Percentiles rank a stretch among this genome's conserved stretches.
phyloP scores from a whole-genome alignment of 495 filamentous ascomycete genomes.

The Aspergillus carlsbadensis region DNA sequence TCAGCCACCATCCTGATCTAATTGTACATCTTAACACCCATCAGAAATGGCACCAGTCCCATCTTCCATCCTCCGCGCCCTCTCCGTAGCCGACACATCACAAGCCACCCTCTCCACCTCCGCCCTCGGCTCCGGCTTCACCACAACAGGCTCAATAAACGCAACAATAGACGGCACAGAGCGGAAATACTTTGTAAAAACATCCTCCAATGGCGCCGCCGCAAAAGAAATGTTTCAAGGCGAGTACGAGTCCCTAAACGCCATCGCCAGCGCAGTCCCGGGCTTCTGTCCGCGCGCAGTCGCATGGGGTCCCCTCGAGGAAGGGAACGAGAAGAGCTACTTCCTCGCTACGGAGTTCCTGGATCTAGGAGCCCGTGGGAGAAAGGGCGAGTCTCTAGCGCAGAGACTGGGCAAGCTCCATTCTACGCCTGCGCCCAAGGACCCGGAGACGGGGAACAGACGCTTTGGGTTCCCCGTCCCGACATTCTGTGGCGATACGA shows the following conservation, averaged over 20 bases:
- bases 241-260: conserved; percentile 81
- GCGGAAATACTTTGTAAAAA: conserved; percentile 79
- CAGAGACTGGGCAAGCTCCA: conserved; percentile 78
- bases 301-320: conserved; percentile 62
- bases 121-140: conserved; percentile 70
- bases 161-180: conserved; percentile 53
- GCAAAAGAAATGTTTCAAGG: conserved; percentile 80
- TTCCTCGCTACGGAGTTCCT: conserved; percentile 86
- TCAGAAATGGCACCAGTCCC: conserved; percentile 46
- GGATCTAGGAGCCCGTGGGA: conserved; percentile 46
- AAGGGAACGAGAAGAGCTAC: conserved; percentile 44
- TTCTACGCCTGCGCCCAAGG: conserved; percentile 67
- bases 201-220: conserved; percentile 54
- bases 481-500: conserved; percentile 83
- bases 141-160: conserved; percentile 68
- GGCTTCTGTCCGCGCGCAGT: conserved; percentile 71
- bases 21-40: no score
- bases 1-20: neutral
- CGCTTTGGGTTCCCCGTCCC: conserved; percentile 80
- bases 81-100: conserved; percentile 59
- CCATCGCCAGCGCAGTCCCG: conserved; percentile 68
- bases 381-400: conserved; percentile 55
- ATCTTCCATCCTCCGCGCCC: conserved; percentile 58
- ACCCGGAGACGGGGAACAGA: conserved; percentile 47
- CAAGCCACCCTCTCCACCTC: conserved; percentile 54